Base-by-base conservation (phyloP, 176 grass and related monocot species). In the Lolium rigidum region DNA sequence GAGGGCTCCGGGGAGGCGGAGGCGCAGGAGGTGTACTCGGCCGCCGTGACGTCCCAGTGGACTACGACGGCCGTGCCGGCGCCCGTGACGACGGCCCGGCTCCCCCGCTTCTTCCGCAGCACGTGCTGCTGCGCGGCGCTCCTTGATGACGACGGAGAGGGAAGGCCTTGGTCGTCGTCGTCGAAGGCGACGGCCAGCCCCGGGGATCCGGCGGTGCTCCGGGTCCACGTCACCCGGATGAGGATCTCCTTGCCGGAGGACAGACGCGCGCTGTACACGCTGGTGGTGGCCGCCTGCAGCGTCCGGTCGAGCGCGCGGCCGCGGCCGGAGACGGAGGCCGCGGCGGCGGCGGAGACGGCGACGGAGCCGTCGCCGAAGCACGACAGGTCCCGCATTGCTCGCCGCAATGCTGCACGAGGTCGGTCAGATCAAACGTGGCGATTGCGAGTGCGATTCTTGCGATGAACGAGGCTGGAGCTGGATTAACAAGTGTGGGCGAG, bases 341-440 rank as follows among this genome's bases (percentile, higher is more conserved):
- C 66, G 46, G 87, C 50, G 52, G 81, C 66, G 44, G 87, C 50
- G 52, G 86, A 69, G 55, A 95, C 60, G 62, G 73, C 35, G 7
- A 95, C 90, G 13, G 93, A 85, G 86, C 80, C 83, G 44, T 95
- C 91, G 21, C 90, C 86, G 80, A 95, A 95, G 93, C 93, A 95
- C n/a, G 93, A 91, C 48, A 95, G 80, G 64, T 95, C 93, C 79
- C 89, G 86, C 93, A 95, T 20, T 22, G 44, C 78, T 35, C 10
- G 61, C n/a, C 2, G 51, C 75, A 37, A 12, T 16, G 61, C n/a
- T 4, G 51, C 75, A n/a, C 12, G 8, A 20, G 2, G 63, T 21
- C 2, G 7, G 8, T 4, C 4, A 21, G 57, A 63, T 47, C 54
- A 47, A n/a, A 59, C 35, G 54, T 56, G 54, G 54, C 6, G 17